These are phyloP conservation scores for Sporisorium iseilematis-ciliati DNA, from an alignment of 1,284 basidiomycete species.

Conservation along the genomic window DNA sequence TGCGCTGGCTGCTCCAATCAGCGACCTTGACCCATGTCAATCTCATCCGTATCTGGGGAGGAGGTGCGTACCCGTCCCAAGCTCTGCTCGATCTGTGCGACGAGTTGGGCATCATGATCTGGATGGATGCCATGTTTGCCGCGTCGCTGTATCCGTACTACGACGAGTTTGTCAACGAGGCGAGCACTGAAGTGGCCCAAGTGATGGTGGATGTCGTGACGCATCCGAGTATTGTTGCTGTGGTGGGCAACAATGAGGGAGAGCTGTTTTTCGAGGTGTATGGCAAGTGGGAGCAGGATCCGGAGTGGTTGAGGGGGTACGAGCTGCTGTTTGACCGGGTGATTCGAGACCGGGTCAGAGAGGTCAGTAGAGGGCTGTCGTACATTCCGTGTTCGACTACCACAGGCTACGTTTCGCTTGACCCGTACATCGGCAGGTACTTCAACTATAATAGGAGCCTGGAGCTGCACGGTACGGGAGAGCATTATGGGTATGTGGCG, in stretches of 20 bases:
- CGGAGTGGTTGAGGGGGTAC: slow-evolving; percentile 37
- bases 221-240: slow-evolving; percentile 72
- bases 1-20: slow-evolving; percentile 50
- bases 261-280: slow-evolving; percentile 46
- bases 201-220: slow-evolving; percentile 75
- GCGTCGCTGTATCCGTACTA: slow-evolving; percentile 72
- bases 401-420: slow-evolving; percentile 74
- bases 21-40: slow-evolving; percentile 44
- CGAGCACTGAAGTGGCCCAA: slow-evolving; percentile 76
- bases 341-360: slow-evolving; percentile 73
- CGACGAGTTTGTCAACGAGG: slow-evolving; percentile 73
- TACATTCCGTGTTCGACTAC: slow-evolving; percentile 77
- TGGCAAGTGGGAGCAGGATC: slow-evolving; percentile 18
- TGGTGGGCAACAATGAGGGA: slow-evolving; percentile 58
- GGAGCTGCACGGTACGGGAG: slow-evolving; percentile 73
- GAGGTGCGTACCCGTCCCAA: slow-evolving; percentile 52
- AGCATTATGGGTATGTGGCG: slow-evolving; percentile 74
- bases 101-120: slow-evolving; percentile 76
- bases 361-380: slow-evolving; percentile 75
- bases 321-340: slow-evolving; percentile 72
- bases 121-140: slow-evolving; percentile 78
- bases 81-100: slow-evolving; percentile 76
- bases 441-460: slow-evolving; percentile 73
- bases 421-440: slow-evolving; percentile 75
- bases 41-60: slow-evolving; percentile 62